Evolutionary conservation across 345 rosid genomes (phyloP), one percentile per base, ranked within the genome.

Genomic region (Turnera subulata): DNA sequence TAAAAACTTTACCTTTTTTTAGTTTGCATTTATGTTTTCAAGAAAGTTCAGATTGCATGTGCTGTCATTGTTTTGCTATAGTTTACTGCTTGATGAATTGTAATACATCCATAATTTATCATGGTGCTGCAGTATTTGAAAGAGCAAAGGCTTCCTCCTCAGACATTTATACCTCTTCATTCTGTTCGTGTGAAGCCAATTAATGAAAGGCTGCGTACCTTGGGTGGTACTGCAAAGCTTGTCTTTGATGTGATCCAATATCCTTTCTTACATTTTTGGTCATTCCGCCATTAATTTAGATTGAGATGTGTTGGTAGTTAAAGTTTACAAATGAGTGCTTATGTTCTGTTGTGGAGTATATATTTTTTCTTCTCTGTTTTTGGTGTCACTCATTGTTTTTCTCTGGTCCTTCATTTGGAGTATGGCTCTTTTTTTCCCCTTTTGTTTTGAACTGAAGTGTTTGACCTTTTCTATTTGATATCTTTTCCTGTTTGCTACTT

Each of bases 101-200:
- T 22, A 51, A 63, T 65, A 32, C 53, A 61, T 46, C 6, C 17
- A 22, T 62, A 10, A 44, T 46, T 38, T 51, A 48, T n/a, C 40
- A 65, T 72, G 59, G 50, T 59, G 74, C 39, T 79, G 70, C 96
- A 93, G 99, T 89, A 89, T 75, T 78, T 93, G 75, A 93, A 89
- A 82, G 96, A 93, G 67, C 93, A 89, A 68, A 76, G 99, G 82
- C 97, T 93, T 85, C 97, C 99, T 72, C 97, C 99, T 50, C 87
- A 79, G 82, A 93, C 99, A 56, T 93, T 93, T 80, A 85, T 89
- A 62, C 99, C 99, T 40, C 89, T 93, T 69, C 96, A 82, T 66
- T 83, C 99, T 12, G 86, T 89, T 65, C 97, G 96, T 62, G 91
- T 89, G 53, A 93, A 93, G 86, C 89, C 89, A 53, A 74, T 89